Conservation (phyloP, 495 filamentous ascomycete species). For the Lineolata rhizophorae region DNA sequence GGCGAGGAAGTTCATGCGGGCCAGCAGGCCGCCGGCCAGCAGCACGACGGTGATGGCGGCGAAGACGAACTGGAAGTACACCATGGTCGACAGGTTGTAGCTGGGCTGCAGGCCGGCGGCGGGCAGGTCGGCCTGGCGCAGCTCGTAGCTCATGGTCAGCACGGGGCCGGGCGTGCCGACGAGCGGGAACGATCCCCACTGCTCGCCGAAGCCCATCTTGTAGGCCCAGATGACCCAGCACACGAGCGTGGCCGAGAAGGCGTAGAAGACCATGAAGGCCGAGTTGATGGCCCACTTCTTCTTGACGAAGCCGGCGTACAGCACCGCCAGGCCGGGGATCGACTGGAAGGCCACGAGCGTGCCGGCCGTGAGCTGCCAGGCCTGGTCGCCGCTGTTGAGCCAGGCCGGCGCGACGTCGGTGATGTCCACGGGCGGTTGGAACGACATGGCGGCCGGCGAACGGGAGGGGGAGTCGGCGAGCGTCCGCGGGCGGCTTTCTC, state of each 20-base stretch:
- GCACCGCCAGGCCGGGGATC: constrained; percentile 30
- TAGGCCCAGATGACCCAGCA: constrained; percentile 37
- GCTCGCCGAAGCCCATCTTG: constrained; percentile 28
- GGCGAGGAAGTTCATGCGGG: constrained; percentile 30
- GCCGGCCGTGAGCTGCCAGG: constrained; percentile 35
- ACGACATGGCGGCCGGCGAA: no score
- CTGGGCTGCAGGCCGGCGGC: constrained; percentile 19
- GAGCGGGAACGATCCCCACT: constrained; percentile 30
- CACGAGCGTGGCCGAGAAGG: constrained; percentile 28
- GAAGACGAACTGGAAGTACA: constrained; percentile 39
- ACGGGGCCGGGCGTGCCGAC: constrained; percentile 25
- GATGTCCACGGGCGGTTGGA: no score
- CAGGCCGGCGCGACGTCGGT: constrained; percentile 17
- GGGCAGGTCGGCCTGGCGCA: constrained; percentile 24
- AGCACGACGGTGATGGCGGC: constrained; percentile 34
- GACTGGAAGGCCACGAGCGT: constrained; percentile 29
- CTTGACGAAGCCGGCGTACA: constrained; percentile 33
- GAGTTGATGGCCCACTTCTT: constrained; percentile 35
- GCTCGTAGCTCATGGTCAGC: constrained; percentile 22
- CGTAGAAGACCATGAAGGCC: constrained; percentile 35
- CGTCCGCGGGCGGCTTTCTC: no score
- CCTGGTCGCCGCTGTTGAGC: constrained; percentile 31
- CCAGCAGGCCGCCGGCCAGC: constrained; percentile 27
- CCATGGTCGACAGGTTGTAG: constrained; percentile 30
- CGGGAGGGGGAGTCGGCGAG: no score